A percentile compares a stretch with the other conserved stretches of the same genome.
Conservation (phyloP, 2,329 filamentous ascomycete genomes). For the Scedosporium boydii region DNA sequence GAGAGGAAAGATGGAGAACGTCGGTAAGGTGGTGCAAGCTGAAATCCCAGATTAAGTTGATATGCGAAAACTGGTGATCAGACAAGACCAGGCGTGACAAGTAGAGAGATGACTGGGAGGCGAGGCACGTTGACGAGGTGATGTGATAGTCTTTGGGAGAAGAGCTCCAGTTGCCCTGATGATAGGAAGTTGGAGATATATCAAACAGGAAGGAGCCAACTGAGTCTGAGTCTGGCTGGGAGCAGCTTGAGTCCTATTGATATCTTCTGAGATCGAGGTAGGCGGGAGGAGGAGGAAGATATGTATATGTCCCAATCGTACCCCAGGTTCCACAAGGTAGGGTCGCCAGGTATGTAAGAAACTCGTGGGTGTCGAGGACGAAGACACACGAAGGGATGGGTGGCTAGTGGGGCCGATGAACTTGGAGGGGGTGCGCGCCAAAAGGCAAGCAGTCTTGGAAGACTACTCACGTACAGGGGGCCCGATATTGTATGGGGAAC, state of each 20-base stretch:
- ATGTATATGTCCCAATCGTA: conserved; percentile 13
- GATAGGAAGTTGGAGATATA: neutral
- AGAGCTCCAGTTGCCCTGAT: neutral
- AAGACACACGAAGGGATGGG: neutral
- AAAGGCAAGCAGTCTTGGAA: neutral
- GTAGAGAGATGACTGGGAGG: neutral
- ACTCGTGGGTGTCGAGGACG: conserved; percentile 20
- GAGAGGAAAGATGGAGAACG: neutral
- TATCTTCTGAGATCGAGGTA: conserved; percentile 10
- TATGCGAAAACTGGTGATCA: neutral
- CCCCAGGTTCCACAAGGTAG: conserved; percentile 16
- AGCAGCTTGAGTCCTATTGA: conserved; percentile 3
- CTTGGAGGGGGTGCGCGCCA: neutral
- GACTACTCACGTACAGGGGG: neutral
- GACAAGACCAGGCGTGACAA: neutral
- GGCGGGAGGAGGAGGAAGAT: conserved; percentile 2
- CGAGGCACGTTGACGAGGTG: neutral
- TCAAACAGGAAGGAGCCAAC: neutral
- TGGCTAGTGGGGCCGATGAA: conserved; percentile 14
- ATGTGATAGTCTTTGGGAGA: neutral
- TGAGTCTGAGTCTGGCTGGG: neutral
- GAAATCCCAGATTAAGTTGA: conserved; percentile 1
- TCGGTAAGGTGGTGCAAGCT: neutral
- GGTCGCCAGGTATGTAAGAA: conserved; percentile 23
- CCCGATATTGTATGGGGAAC: conserved; percentile 4